phyloP scores from a whole-genome alignment of 2,329 filamentous ascomycete genomes.

The Hypoxylon sp. region DNA sequence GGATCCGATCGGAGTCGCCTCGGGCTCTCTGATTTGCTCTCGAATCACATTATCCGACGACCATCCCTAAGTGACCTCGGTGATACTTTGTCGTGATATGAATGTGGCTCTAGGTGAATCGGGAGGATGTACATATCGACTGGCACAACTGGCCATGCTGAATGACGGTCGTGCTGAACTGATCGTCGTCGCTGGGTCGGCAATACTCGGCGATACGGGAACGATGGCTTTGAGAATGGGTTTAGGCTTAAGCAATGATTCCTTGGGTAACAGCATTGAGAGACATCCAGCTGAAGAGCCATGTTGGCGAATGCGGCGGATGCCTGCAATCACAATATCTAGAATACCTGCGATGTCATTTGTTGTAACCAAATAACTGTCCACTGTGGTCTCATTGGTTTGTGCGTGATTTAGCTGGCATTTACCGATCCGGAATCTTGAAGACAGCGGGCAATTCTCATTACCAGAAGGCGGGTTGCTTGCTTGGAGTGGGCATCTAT shows the following conservation, averaged over 20 bases:
- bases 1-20: conserved; percentile 3
- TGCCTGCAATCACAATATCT: conserved; percentile 43
- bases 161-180: conserved; percentile 43
- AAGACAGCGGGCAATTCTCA: no score
- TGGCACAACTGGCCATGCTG: conserved; percentile 23
- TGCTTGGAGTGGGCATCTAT: conserved; percentile 10
- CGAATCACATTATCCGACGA: conserved; percentile 19
- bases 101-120: conserved; percentile 37
- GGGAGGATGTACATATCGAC: not conserved
- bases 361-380: conserved; percentile 42
- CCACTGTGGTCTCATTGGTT: conserved; percentile 1
- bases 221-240: conserved; percentile 36
- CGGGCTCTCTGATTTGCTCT: conserved; percentile 2
- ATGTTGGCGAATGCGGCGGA: conserved; percentile 36
- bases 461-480: not conserved
- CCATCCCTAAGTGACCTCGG: conserved; percentile 44
- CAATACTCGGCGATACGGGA: conserved; percentile 34
- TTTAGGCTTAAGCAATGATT: conserved; percentile 31
- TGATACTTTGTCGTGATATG: conserved; percentile 47
- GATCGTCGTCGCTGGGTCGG: conserved; percentile 45
- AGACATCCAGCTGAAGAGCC: conserved; percentile 23
- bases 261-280: conserved; percentile 38
- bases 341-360: conserved; percentile 44
- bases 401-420: not conserved
- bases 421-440: not conserved